Conservation (phyloP, 352 stramenopile species). For the Pythium plurisporium region DNA sequence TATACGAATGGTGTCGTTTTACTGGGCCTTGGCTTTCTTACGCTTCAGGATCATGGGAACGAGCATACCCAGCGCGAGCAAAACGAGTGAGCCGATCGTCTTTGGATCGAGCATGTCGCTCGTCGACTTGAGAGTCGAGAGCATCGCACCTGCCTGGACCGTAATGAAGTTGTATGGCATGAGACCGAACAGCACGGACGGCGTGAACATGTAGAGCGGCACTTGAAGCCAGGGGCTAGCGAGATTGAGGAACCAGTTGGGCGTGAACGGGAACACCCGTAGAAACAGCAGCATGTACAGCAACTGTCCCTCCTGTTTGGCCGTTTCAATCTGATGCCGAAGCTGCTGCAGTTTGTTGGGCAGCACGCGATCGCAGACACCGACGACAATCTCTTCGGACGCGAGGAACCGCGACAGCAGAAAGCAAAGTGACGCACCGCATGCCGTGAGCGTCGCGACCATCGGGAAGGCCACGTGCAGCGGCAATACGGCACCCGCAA, state of each 20-base stretch:
- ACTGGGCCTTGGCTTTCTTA: conserved; percentile 17
- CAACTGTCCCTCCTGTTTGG: conserved; percentile 39
- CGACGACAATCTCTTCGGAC: conserved; percentile 53
- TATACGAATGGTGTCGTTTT: too few relatives aligned
- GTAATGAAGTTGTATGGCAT: conserved; percentile 85
- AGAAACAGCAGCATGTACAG: conserved; percentile 69
- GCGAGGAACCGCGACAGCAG: conserved; percentile 60
- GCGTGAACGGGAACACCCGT: conserved; percentile 77
- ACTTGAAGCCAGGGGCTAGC: conserved; percentile 75
- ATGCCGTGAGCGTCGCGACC: conserved; percentile 55
- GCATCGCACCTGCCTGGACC: conserved; percentile 68
- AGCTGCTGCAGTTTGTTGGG: conserved; percentile 53
- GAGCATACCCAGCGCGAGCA: conserved; percentile 63
- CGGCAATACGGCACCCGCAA: conserved; percentile 62
- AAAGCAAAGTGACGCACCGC: conserved; percentile 69
- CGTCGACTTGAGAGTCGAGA: conserved; percentile 61
- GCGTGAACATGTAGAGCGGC: conserved; percentile 58
- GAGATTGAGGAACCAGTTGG: conserved; percentile 85
- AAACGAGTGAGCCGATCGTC: conserved; percentile 50
- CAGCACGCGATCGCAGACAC: conserved; percentile 53
- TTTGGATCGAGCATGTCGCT: conserved; percentile 58
- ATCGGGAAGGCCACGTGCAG: conserved; percentile 64
- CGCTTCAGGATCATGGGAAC: conserved; percentile 59
- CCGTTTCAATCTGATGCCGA: conserved; percentile 49
- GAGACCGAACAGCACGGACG: conserved; percentile 58